A percentile compares a stretch with the other conserved stretches of the same genome.
Evolutionary conservation across 2,329 filamentous ascomycete genomes (phyloP).

Genomic region (Seiridium unicorne): DNA sequence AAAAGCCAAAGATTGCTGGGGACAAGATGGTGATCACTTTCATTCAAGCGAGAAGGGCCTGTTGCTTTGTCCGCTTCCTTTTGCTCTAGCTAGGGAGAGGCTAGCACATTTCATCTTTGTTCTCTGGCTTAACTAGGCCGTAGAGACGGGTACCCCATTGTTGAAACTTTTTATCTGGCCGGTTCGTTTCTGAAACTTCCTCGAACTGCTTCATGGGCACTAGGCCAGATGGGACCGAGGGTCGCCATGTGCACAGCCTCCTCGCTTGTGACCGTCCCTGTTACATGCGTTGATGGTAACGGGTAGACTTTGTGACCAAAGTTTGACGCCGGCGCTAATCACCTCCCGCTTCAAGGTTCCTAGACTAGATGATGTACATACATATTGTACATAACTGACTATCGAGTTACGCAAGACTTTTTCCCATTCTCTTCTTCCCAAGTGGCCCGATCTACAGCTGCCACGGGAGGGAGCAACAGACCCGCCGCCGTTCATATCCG

Average conservation of each 20-base stretch:
- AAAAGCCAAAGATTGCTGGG: not conserved
- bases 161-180: not conserved
- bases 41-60: no score
- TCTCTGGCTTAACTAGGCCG: not conserved
- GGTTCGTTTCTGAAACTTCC: conserved; percentile 1
- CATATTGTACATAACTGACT: not conserved
- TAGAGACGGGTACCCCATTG: not conserved
- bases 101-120: not conserved
- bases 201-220: not conserved
- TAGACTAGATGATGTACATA: not conserved
- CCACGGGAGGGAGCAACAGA: no score
- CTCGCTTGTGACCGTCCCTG: not conserved
- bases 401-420: not conserved
- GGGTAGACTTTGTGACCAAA: not conserved
- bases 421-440: no score
- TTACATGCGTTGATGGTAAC: conserved; percentile 1
- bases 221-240: not conserved
- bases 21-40: no score
- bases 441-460: no score
- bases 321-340: not conserved
- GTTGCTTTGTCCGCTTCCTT: no score
- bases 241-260: conserved; percentile 1
- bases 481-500: no score
- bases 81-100: no score
- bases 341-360: not conserved